Base-by-base conservation (phyloP, 257 asterid species). In the Nicotiana noctiflora region DNA sequence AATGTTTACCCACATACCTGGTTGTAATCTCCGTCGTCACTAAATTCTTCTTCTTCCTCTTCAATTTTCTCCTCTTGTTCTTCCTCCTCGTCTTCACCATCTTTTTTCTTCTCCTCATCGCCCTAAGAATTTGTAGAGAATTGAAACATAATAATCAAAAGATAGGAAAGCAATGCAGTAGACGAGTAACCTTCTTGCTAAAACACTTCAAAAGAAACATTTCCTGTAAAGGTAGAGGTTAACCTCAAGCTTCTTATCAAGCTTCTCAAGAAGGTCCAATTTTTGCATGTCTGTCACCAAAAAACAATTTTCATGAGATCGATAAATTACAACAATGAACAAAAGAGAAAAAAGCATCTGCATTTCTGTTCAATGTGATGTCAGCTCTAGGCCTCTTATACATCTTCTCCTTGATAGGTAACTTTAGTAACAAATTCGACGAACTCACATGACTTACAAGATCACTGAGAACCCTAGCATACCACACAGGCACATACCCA, bases 21-120 rank as follows among this genome's bases (percentile, higher is more conserved):
- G 78, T 81, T 89, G 64, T 92, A 94, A 72, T 91, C 97, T 27
- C 93, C 94, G 25, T 91, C 92, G 19, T 88, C 93, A 62, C 91
- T 89, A 62, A 55, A 81, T 82, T 89, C 97, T 76, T 84, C 90
- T 0, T 89, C 96, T 0, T 87, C 94, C 66, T 88, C 92, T 37
- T 86, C 92, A n/a, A 70, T 25, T 29, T 0, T 86, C 31, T 87
- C 91, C 2, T 88, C 89, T 15, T 84, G 91, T 3, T 87, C 92
- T 18, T 92, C 92, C 31, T 89, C 96, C 0, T 86, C 91, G 19
- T 88, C 97, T 12, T 85, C 87, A 32, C 89, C 94, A 72, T 92
- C 85, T 56, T 83, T 82, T 37, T 86, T 93, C 55, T 83, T 75
- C 62, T 53, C 87, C 65, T 67, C 91, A 63, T 85, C 68, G 25